These are phyloP conservation scores for Escovopsis weberi DNA, from an alignment of 2,329 filamentous ascomycete genomes.

Conservation along the genomic window DNA sequence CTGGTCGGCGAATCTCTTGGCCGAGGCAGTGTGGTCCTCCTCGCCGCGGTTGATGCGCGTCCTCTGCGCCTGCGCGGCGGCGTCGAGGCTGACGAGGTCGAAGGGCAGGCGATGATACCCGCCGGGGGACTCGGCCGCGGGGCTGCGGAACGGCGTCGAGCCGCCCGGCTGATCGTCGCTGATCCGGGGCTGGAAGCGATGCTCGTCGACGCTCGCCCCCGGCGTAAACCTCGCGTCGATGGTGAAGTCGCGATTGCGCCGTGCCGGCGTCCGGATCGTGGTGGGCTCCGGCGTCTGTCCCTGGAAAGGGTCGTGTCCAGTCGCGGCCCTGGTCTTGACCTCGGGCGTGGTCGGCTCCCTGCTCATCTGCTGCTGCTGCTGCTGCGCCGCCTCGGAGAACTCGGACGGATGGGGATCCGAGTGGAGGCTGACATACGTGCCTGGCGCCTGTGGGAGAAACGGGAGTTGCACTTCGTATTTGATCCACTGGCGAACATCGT, in stretches of 20 bases:
- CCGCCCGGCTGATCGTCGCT: not conserved
- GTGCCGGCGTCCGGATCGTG: not conserved
- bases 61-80: conserved; percentile 21
- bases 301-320: too few species aligned
- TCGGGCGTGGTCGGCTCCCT: too few species aligned
- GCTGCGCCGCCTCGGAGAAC: not conserved
- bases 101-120: conserved; percentile 15
- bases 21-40: conserved; percentile 22
- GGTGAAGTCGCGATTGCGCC: not conserved
- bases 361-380: too few species aligned
- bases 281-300: too few species aligned
- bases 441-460: too few species aligned
- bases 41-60: conserved; percentile 19
- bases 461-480: too few species aligned
- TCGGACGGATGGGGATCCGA: not conserved
- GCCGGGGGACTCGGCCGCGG: not conserved
- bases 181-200: not conserved
- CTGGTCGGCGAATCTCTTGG: conserved; percentile 14
- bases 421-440: not conserved
- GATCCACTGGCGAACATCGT: too few species aligned
- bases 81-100: conserved; percentile 22
- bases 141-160: not conserved
- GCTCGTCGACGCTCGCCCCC: not conserved
- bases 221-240: not conserved
- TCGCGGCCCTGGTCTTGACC: too few species aligned